Base-by-base conservation (phyloP, 306 rosid species). In the Delonix regia region DNA sequence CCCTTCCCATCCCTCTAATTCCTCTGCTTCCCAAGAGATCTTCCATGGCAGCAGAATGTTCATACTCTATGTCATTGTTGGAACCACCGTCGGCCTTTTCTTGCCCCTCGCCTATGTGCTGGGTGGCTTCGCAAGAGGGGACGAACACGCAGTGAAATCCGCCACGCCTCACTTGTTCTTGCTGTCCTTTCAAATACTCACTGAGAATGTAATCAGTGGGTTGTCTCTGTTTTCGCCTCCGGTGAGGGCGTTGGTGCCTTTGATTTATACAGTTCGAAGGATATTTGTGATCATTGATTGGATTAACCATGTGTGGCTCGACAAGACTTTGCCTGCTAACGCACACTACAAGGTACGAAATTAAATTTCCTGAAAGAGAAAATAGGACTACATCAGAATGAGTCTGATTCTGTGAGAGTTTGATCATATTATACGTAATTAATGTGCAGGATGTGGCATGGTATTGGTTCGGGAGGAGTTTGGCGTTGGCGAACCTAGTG, bases 111-210 rank as follows among this genome's bases (percentile, higher is more conserved):
- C 97, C 2, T 94, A 89, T 9, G 97, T 90, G 63, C 41, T 94
- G 33, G 95, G 98, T 5, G 95, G 93, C 69, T 94, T 94, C 36
- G 92, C 93, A 0, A 86, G 97, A 73, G 92, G 98, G 4, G 98
- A 94, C 28, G 88, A 92, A 24, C 88, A 74, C 15, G 93, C 93
- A 0, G 89, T 92, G 6, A 81, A 82, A 0, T 87, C 87, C 0
- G 93, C 95, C 0, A 89, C 95, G 2, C 97, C 99, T 5, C 95
- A 92, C 69, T 21, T 94, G 76, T 94, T 90, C 85, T 84, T 94
- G 72, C 80, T 94, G 0, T 87, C 99, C 2, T 89, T 82, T 7
- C 97, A 92, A 75, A 94, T 94, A 67, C 77, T 94, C 6, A 92
- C 97, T 0, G 97, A 94, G 78, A 89, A 94, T 74, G 61, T 92